Conservation (phyloP, 179 eudicot species). For the Heliamphora ciliata region DNA sequence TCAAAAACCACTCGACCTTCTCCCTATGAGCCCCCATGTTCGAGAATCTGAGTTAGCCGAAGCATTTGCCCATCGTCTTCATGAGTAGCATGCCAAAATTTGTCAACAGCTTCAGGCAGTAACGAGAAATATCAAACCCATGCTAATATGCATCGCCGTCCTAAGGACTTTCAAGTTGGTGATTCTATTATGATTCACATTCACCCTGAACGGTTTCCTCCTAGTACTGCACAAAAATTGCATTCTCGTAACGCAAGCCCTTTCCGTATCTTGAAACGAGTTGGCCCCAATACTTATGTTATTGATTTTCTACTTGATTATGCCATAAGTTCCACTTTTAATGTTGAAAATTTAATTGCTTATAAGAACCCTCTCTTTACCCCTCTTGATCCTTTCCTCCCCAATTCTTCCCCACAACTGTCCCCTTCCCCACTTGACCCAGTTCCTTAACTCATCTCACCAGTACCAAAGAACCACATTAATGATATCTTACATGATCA, state of each 20-base stretch:
- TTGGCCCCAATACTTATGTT: background rate
- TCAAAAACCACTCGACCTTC: background rate
- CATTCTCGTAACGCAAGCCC: background rate
- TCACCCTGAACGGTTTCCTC: background rate
- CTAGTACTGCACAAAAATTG: background rate
- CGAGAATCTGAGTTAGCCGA: too few relatives aligned
- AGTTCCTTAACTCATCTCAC: too few relatives aligned
- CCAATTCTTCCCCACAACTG: too few relatives aligned
- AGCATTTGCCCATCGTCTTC: background rate
- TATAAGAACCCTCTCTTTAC: background rate
- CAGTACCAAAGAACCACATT: too few relatives aligned
- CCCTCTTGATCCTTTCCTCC: background rate
- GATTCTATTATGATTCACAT: background rate
- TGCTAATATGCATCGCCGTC: background rate
- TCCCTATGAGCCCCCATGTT: background rate
- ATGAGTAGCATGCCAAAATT: background rate
- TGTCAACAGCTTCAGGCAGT: background rate
- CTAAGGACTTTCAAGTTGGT: background rate
- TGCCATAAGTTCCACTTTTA: background rate
- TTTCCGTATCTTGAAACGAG: background rate
- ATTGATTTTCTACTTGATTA: background rate
- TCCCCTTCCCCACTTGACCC: too few relatives aligned
- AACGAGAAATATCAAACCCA: background rate
- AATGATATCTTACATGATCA: too few relatives aligned
- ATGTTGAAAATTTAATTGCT: background rate